phyloP scores from a whole-genome alignment of 2,329 filamentous ascomycete genomes.

The Penicillium italicum region DNA sequence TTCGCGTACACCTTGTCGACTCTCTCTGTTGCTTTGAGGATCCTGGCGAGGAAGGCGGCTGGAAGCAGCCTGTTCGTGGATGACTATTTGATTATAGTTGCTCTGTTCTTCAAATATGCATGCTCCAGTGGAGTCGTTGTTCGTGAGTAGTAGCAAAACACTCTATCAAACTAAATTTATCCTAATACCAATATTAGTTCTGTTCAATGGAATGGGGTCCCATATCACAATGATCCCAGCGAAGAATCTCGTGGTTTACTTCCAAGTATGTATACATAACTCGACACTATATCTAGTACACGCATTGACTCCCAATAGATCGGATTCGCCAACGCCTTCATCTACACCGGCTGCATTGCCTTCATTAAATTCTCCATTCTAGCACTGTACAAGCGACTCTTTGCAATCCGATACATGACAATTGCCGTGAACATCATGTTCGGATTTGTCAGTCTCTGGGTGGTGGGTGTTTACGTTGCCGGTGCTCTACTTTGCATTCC shows the following conservation, averaged over 20 bases:
- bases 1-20: conserved; percentile 29
- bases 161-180: not conserved
- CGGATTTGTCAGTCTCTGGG: conserved; percentile 24
- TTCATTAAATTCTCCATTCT: conserved; percentile 32
- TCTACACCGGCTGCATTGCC: conserved; percentile 26
- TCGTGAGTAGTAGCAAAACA: conserved; percentile 17
- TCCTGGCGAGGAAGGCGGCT: conserved; percentile 26
- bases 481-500: conserved; percentile 26
- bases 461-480: conserved; percentile 21
- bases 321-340: conserved; percentile 27
- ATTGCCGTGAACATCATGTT: conserved; percentile 21
- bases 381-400: conserved; percentile 29
- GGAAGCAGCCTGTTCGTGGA: conserved; percentile 28
- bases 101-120: conserved; percentile 31
- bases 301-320: conserved; percentile 17
- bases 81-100: conserved; percentile 31
- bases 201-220: conserved; percentile 29
- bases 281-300: not conserved
- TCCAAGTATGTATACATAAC: conserved; percentile 18
- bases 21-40: conserved; percentile 25
- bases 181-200: conserved; percentile 15
- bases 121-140: conserved; percentile 27
- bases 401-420: conserved; percentile 21
- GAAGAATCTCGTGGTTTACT: conserved; percentile 23
- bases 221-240: conserved; percentile 28